Conservation (phyloP, 2,329 filamentous ascomycete genomes). For the Drechslera avenae region DNA sequence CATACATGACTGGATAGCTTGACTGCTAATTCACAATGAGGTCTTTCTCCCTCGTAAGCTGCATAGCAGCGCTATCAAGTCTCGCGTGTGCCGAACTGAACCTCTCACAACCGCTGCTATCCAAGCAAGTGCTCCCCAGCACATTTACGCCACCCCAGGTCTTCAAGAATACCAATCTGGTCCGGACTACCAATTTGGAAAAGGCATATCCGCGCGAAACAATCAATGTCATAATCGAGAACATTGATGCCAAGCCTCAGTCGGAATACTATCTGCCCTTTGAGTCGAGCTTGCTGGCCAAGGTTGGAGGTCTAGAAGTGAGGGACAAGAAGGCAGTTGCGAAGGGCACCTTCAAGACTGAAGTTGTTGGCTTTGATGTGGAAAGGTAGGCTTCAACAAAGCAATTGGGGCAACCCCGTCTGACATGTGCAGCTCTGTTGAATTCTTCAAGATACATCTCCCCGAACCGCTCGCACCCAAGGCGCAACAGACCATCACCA, state of each 20-base stretch:
- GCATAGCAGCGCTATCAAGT: constrained; percentile 64
- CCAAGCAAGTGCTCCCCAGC: constrained; percentile 54
- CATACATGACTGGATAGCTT: constrained; percentile 42
- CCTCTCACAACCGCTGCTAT: constrained; percentile 62
- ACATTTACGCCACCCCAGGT: constrained; percentile 83
- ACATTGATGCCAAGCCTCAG: constrained; percentile 77
- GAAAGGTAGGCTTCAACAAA: constrained; percentile 52
- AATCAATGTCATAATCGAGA: constrained; percentile 93
- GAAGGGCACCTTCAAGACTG: constrained; percentile 70
- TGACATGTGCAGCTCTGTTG: constrained; percentile 41
- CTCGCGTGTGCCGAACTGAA: constrained; percentile 63
- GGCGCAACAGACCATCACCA: constrained; percentile 81
- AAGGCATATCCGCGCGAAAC: constrained; percentile 90
- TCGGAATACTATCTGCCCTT: constrained; percentile 92
- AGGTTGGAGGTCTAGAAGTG: constrained; percentile 85
- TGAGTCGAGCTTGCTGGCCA: constrained; percentile 73
- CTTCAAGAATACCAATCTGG: constrained; percentile 91
- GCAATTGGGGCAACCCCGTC: background rate
- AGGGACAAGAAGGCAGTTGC: constrained; percentile 84
- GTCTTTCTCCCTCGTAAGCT: constrained; percentile 47
- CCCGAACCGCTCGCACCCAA: constrained; percentile 76
- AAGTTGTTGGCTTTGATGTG: constrained; percentile 65
- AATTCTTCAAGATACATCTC: constrained; percentile 85
- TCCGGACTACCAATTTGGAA: constrained; percentile 88
- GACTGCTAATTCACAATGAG: constrained; percentile 47